phyloP scores from a whole-genome alignment of 148 eudicot species.

The Euryodendron excelsum region DNA sequence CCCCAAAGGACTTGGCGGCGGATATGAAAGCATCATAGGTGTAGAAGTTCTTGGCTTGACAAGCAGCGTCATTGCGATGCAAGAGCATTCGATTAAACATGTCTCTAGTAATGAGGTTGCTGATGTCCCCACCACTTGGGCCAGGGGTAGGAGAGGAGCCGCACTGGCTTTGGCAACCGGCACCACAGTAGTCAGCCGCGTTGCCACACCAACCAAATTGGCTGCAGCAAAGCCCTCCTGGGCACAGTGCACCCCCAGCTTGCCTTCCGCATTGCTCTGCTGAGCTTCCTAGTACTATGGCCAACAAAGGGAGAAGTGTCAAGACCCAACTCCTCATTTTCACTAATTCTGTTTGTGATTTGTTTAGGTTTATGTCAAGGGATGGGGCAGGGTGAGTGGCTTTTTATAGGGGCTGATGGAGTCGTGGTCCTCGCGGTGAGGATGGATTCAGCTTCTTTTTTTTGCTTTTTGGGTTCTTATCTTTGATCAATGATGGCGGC shows the following conservation, averaged over 20 bases:
- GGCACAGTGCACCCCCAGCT: slow-evolving; percentile 25
- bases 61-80: slow-evolving; percentile 25
- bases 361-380: neutral
- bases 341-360: neutral
- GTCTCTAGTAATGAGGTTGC: neutral
- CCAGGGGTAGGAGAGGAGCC: slow-evolving; percentile 7
- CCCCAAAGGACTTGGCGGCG: slow-evolving; percentile 19
- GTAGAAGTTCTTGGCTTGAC: slow-evolving; percentile 30
- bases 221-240: slow-evolving; percentile 28
- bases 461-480: neutral
- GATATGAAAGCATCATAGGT: slow-evolving; percentile 27
- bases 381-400: neutral
- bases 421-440: neutral
- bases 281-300: neutral
- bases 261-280: slow-evolving; percentile 14
- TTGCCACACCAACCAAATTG: slow-evolving; percentile 29
- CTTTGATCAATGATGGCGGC: neutral
- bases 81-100: slow-evolving; percentile 22
- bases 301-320: neutral
- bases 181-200: slow-evolving; percentile 15
- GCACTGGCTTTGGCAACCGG: slow-evolving; percentile 40
- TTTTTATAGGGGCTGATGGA: neutral
- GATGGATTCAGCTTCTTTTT: neutral
- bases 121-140: slow-evolving; percentile 19
- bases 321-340: neutral